These are phyloP conservation scores for Lactarius evosmus DNA, from an alignment of 768 basidiomycete species.

Conservation along the genomic window DNA sequence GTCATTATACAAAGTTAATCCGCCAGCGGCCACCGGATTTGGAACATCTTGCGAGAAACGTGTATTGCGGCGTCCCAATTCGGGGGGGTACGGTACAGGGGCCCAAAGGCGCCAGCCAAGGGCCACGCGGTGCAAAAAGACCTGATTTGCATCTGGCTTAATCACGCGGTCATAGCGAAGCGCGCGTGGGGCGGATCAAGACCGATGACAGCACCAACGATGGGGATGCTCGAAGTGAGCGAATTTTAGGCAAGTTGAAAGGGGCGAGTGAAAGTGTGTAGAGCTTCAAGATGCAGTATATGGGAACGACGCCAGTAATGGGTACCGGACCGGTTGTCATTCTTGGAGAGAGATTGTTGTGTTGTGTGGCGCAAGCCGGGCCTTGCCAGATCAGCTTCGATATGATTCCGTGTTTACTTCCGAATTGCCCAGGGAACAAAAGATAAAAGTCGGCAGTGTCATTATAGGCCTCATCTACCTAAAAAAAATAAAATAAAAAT, in stretches of 20 bases:
- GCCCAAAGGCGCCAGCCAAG: too few species aligned
- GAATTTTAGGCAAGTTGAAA: not conserved
- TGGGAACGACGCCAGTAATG: not conserved
- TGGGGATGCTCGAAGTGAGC: not conserved
- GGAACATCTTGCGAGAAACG: conserved; percentile 7
- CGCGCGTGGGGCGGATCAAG: not conserved
- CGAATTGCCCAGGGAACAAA: not conserved
- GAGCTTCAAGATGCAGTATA: not conserved
- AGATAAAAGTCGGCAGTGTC: not conserved
- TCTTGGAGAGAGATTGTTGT: not conserved
- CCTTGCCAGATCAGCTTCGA: not conserved
- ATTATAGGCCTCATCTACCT: conserved; percentile 8
- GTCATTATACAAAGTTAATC: not conserved
- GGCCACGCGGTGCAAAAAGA: not conserved
- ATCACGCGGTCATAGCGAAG: not conserved
- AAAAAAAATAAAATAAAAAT: conserved; percentile 10
- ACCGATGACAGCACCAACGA: not conserved
- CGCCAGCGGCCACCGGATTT: not conserved
- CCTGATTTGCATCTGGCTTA: conserved; percentile 8
- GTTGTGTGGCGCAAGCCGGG: not conserved
- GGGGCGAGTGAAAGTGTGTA: not conserved
- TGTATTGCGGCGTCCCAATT: not conserved
- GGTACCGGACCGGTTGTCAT: conserved; percentile 6
- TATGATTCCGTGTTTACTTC: not conserved
- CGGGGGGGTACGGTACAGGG: not conserved